phyloP scores from a whole-genome alignment of 2,329 filamentous ascomycete genomes.

The Calonectria naviculata region DNA sequence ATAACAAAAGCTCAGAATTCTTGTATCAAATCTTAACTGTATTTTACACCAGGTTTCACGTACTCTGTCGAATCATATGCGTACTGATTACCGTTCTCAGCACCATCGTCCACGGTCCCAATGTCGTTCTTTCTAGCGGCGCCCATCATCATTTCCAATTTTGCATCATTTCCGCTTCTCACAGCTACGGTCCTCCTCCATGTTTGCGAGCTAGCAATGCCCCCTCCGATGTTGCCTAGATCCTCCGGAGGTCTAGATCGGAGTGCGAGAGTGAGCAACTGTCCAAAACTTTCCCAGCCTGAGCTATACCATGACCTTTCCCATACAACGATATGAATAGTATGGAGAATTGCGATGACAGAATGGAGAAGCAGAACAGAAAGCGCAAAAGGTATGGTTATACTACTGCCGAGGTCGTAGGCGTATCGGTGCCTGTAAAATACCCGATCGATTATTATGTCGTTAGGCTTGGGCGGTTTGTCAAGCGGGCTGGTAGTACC shows the following conservation, averaged over 20 bases:
- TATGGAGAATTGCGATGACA: not conserved
- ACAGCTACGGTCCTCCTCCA: no score
- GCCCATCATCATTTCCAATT: no score
- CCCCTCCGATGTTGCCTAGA: slow-evolving; percentile 5
- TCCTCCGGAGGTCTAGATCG: not conserved
- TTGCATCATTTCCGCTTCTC: no score
- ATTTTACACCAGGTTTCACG: no score
- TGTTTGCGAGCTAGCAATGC: no score
- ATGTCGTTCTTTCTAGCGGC: no score
- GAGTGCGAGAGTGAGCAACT: slow-evolving; percentile 10
- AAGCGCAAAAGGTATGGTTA: not conserved
- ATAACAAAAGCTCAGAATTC: no score
- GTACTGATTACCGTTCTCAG: no score
- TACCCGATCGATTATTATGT: not conserved
- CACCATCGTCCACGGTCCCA: no score
- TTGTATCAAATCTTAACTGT: no score
- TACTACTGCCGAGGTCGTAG: not conserved
- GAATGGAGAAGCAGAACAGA: slow-evolving; percentile 4
- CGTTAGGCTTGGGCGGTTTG: not conserved
- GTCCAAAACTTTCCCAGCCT: slow-evolving; percentile 3
- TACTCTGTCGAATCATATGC: no score
- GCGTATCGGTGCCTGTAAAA: not conserved
- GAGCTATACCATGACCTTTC: not conserved
- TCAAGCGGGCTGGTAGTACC: not conserved
- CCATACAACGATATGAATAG: not conserved